phyloP scores from a whole-genome alignment of 75 land plant species.

The Isoetes taiwanensis region DNA sequence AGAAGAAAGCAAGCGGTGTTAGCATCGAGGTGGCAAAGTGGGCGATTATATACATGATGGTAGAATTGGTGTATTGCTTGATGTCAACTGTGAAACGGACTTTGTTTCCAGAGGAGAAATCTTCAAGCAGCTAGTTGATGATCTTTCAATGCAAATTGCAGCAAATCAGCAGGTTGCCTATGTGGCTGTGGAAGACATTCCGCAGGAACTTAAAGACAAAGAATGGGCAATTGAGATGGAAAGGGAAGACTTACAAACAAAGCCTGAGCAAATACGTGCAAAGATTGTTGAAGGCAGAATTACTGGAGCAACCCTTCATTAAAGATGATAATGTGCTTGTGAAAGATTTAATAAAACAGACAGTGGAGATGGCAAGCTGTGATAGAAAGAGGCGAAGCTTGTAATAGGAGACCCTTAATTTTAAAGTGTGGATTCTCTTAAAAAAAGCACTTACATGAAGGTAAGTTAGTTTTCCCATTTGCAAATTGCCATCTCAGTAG shows the following conservation, averaged over 20 bases:
- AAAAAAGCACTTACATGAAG: no score
- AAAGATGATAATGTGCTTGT: conserved; percentile 71
- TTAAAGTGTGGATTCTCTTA: no score
- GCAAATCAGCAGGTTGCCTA: conserved; percentile 86
- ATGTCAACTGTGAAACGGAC: conserved; percentile 92
- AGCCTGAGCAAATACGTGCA: conserved; percentile 73
- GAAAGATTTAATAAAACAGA: conserved; percentile 74
- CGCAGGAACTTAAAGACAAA: conserved; percentile 56
- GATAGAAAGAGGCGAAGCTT: no score
- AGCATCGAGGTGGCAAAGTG: conserved; percentile 70
- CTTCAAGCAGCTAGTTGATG: conserved; percentile 79
- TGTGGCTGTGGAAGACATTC: conserved; percentile 65
- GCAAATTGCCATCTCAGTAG: no score
- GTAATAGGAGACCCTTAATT: no score
- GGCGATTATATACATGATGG: conserved; percentile 82
- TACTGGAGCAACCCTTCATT: conserved; percentile 86
- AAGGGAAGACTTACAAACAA: conserved; percentile 76
- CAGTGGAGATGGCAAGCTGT: no score
- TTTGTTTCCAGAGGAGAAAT: conserved; percentile 84
- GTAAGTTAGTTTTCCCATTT: no score
- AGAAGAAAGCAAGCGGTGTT: conserved; percentile 70
- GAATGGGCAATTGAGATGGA: conserved; percentile 82
- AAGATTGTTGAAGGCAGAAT: conserved; percentile 92
- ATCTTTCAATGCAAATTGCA: conserved; percentile 91
- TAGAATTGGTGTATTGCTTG: conserved; percentile 76